Evolutionary conservation across 2,329 filamentous ascomycete genomes (phyloP), one percentile per base, ranked within the genome.

Genomic region (Penicillium sp.): DNA sequence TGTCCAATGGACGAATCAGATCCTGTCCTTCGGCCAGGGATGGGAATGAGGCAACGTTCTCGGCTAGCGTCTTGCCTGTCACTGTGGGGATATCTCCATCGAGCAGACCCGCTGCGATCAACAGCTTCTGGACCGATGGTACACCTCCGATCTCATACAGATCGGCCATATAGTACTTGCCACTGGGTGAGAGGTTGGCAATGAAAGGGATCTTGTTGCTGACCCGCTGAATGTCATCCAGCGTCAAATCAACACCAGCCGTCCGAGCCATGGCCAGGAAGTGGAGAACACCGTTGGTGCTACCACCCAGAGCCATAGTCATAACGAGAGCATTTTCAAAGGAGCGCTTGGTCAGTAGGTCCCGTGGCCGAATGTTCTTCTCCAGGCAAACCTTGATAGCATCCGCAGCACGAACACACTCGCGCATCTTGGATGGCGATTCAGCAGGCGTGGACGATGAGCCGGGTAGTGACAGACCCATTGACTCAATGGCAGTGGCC

Each of bases 271-370:
- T 96, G 65, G 92, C 92, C 47, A 96, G 84, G 70, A 95, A 87
- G 73, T 96, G 92, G 53, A 96, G 82, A 3, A 96, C 90, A 34
- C 89, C 90, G 72, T 96, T 96, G 54, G 92, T 96, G 50, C 87
- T 91, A 52, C 92, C 92, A 52, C 92, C 92, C n/a, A 96, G 82
- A 3, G 90, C 88, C 90, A 95, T 96, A 72, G 91, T 94, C 74
- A 96, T 85, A 1, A 93, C 89, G 21, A 96, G 81, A 0, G 92
- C 92, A 70, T 96, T 96, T 72, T 96, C 90, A 60, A 96, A 93
- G 0, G 90, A 85, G 1, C 83, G 83, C 62, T 89, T 90, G 4
- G 90, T 95, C 65, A 96, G 79, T 33, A 96, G 83, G 68, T 94
- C 88, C 21, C 87, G 83, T 0, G 92, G 91, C 0, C 86, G 87